Evolutionary conservation across 805 yeast species (phyloP).

Genomic region (Candida wancherniae): DNA sequence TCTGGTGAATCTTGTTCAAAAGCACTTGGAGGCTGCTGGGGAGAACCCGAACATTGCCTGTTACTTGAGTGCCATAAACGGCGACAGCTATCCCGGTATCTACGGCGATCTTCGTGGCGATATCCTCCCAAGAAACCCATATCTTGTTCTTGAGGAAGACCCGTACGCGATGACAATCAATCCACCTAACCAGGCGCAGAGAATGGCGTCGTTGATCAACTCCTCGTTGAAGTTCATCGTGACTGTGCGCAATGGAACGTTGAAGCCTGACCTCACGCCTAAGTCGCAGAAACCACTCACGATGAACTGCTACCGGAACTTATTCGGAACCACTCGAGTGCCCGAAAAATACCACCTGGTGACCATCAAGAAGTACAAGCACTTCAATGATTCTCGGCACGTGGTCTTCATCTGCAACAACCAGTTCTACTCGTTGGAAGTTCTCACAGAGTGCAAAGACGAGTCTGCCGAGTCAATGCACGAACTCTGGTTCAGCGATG

Average conservation of each 20-base stretch:
- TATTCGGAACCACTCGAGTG: constrained; percentile 65
- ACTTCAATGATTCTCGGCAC: constrained; percentile 40
- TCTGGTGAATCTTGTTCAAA: constrained; percentile 45
- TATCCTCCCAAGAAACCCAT: constrained; percentile 73
- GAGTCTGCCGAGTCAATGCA: constrained; percentile 22
- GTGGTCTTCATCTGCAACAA: constrained; percentile 47
- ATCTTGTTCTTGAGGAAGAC: constrained; percentile 68
- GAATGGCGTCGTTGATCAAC: constrained; percentile 63
- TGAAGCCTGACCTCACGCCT: constrained; percentile 57
- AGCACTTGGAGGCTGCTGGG: constrained; percentile 47
- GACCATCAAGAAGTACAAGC: constrained; percentile 29
- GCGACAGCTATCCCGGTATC: constrained; percentile 49
- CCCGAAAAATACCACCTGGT: constrained; percentile 34
- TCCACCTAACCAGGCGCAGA: constrained; percentile 61
- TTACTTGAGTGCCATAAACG: constrained; percentile 54
- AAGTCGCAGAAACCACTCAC: constrained; percentile 49
- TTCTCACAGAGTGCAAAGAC: constrained; percentile 30
- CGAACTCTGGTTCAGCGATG: constrained; percentile 49
- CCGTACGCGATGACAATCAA: constrained; percentile 52
- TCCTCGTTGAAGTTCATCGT: constrained; percentile 64
- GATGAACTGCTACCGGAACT: constrained; percentile 61
- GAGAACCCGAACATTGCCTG: constrained; percentile 30
- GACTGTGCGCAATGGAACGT: constrained; percentile 48
- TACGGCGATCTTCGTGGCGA: constrained; percentile 63
- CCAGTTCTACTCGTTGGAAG: constrained; percentile 48